Percentiles rank a stretch among this genome's conserved stretches.
These are phyloP conservation scores for Blastomyces parvus DNA, from an alignment of 2,329 filamentous ascomycete genomes.

Conservation along the genomic window DNA sequence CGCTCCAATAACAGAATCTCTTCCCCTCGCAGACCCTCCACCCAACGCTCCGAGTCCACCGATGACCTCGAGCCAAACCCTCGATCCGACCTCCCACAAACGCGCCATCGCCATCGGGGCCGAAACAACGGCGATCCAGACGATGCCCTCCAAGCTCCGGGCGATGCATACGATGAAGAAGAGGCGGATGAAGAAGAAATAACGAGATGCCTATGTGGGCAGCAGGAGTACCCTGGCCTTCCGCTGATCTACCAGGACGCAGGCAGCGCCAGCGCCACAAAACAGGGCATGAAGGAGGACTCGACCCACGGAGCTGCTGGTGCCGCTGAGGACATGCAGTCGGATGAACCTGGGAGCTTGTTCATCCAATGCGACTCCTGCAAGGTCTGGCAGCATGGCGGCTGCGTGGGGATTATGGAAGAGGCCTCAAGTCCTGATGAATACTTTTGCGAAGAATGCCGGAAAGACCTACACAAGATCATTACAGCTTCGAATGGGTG, in stretches of 20 bases:
- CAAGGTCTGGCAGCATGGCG: conserved; percentile 98
- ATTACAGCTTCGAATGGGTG: conserved; percentile 76
- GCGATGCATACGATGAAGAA: conserved; percentile 41
- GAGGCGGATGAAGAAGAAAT: conserved; percentile 81
- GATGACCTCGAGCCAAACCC: conserved; percentile 46
- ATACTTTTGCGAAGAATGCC: conserved; percentile 95
- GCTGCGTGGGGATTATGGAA: conserved; percentile 93
- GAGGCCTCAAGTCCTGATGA: conserved; percentile 88
- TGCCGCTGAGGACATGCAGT: conserved; percentile 51
- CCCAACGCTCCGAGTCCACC: conserved; percentile 43
- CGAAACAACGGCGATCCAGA: conserved; percentile 54
- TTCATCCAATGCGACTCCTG: conserved; percentile 98
- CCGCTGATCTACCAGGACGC: conserved; percentile 49
- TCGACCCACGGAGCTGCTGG: conserved; percentile 49
- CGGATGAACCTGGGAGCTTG: conserved; percentile 82
- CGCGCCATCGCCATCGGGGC: conserved; percentile 62
- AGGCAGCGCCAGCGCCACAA: conserved; percentile 49
- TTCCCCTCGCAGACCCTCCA: conserved; percentile 66
- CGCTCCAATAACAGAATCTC: conserved; percentile 62
- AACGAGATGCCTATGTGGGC: conserved; percentile 89
- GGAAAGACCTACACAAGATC: conserved; percentile 81
- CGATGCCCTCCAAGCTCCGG: conserved; percentile 33
- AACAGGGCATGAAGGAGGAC: conserved; percentile 48
- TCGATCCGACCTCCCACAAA: conserved; percentile 56
- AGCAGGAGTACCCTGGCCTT: conserved; percentile 86